Percentiles rank a stretch among this genome's conserved stretches.
phyloP scores from a whole-genome alignment of 352 stramenopile species.

The Phytophthora quininea region DNA sequence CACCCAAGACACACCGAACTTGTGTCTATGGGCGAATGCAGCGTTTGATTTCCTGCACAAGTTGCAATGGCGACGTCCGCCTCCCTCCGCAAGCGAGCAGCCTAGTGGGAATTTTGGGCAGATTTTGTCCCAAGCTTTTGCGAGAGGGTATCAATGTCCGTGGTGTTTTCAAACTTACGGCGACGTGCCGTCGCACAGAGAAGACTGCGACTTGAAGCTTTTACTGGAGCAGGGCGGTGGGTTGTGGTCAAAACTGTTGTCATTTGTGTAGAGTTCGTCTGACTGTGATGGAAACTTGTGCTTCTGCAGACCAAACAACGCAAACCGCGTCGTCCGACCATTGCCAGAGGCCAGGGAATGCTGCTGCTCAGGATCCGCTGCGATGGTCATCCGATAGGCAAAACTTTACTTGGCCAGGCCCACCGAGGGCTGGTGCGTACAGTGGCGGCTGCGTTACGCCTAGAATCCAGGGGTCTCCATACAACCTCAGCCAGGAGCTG shows the following conservation, averaged over 20 bases:
- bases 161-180: conserved; percentile 57
- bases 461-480: conserved; percentile 18
- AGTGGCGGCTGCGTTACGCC: conserved; percentile 18
- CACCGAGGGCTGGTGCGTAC: conserved; percentile 18
- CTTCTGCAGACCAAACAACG: too few relatives aligned
- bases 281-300: not conserved
- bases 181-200: conserved; percentile 41
- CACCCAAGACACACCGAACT: conserved; percentile 41
- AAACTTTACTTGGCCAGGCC: conserved; percentile 22
- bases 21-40: conserved; percentile 78
- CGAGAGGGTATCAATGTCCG: conserved; percentile 51
- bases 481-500: conserved; percentile 32
- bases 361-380: conserved; percentile 1
- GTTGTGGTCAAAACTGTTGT: conserved; percentile 10
- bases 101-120: conserved; percentile 35
- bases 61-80: conserved; percentile 61
- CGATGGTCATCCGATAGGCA: conserved; percentile 26
- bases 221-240: conserved; percentile 56
- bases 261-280: not conserved
- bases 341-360: not conserved
- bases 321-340: too few relatives aligned
- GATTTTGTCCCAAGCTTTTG: conserved; percentile 38
- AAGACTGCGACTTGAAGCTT: conserved; percentile 67
- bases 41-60: conserved; percentile 75
- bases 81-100: conserved; percentile 9